These are phyloP conservation scores for Rhodotorula graminis DNA, from an alignment of 768 basidiomycete genomes.

Conservation along the genomic window DNA sequence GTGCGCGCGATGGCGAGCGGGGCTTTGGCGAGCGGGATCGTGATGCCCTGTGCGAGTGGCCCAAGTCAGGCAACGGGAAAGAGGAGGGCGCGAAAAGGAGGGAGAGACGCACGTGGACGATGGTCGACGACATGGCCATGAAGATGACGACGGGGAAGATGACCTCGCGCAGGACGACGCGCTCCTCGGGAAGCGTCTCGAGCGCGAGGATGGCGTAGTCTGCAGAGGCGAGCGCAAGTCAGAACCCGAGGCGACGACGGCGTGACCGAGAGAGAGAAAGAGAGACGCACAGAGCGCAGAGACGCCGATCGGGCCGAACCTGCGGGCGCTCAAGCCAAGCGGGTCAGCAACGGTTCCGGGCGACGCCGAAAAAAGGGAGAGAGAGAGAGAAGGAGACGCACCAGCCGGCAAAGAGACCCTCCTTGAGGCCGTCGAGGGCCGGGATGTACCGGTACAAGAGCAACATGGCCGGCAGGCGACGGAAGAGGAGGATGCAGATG, in stretches of 20 bases:
- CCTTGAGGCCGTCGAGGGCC: constrained; percentile 42
- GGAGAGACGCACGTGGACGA: constrained; percentile 44
- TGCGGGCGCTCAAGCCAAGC: neutral
- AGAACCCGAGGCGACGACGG: neutral
- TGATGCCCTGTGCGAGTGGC: constrained; percentile 39
- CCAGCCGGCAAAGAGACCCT: constrained; percentile 48
- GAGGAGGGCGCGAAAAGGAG: constrained; percentile 55
- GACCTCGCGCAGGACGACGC: constrained; percentile 42
- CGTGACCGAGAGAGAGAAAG: neutral
- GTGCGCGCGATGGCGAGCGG: constrained; percentile 32
- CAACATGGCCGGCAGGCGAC: constrained; percentile 49
- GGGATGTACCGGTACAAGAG: constrained; percentile 45
- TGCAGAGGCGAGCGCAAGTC: constrained; percentile 39
- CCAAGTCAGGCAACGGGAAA: neutral
- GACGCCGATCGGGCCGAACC: constrained; percentile 40
- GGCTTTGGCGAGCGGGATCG: constrained; percentile 47
- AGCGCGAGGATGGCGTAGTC: constrained; percentile 49
- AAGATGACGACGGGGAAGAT: constrained; percentile 48
- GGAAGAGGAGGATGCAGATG: constrained; percentile 47
- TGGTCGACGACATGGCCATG: constrained; percentile 47
- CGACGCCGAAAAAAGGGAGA: too few species aligned
- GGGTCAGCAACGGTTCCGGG: rapidly evolving
- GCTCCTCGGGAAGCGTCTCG: constrained; percentile 45
- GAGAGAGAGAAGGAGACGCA: constrained; percentile 35
- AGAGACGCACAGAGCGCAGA: constrained; percentile 10